Percentiles rank a stretch among this genome's conserved stretches.
These are phyloP conservation scores for Antitrichia curtipendula DNA, from an alignment of 225 moss, liverwort and hornwort genomes.

Conservation along the genomic window DNA sequence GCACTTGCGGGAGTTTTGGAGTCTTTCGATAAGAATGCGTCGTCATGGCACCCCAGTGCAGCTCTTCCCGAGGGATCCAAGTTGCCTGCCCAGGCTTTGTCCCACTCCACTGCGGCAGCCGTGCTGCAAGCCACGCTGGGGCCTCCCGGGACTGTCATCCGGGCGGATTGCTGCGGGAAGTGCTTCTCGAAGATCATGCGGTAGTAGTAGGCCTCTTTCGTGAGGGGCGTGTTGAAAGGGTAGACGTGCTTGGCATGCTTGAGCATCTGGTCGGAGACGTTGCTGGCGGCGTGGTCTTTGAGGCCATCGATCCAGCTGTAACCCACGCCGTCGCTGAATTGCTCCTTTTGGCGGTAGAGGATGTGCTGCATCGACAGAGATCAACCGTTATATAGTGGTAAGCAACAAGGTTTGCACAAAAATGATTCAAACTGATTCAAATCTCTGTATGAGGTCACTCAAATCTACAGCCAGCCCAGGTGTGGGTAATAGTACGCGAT, in stretches of 20 bases:
- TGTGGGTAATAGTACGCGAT: not conserved
- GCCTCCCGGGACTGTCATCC: slow-evolving; percentile 69
- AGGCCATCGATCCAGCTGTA: slow-evolving; percentile 82
- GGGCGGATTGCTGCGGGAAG: slow-evolving; percentile 76
- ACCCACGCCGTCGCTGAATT: slow-evolving; percentile 78
- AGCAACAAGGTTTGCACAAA: not conserved
- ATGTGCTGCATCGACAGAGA: slow-evolving; percentile 38
- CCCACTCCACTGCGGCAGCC: slow-evolving; percentile 67
- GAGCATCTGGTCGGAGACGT: slow-evolving; percentile 68
- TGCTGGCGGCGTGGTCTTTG: slow-evolving; percentile 32
- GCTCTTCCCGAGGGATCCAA: slow-evolving; percentile 85
- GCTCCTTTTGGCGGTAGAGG: slow-evolving; percentile 75
- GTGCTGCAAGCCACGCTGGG: slow-evolving; percentile 86
- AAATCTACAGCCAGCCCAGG: not conserved
- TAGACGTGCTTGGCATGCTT: slow-evolving; percentile 56
- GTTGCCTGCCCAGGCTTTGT: slow-evolving; percentile 71
- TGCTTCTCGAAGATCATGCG: slow-evolving; percentile 71
- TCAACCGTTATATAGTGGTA: not conserved
- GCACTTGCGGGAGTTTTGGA: not conserved
- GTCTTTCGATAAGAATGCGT: slow-evolving; percentile 1
- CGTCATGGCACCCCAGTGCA: slow-evolving; percentile 57
- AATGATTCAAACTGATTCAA: no score
- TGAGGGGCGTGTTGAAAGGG: slow-evolving; percentile 71
- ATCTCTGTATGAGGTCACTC: not conserved
- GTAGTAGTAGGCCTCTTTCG: slow-evolving; percentile 81